Base-by-base conservation (phyloP, 305 asterid genomes). In the Nicotiana rustica region DNA sequence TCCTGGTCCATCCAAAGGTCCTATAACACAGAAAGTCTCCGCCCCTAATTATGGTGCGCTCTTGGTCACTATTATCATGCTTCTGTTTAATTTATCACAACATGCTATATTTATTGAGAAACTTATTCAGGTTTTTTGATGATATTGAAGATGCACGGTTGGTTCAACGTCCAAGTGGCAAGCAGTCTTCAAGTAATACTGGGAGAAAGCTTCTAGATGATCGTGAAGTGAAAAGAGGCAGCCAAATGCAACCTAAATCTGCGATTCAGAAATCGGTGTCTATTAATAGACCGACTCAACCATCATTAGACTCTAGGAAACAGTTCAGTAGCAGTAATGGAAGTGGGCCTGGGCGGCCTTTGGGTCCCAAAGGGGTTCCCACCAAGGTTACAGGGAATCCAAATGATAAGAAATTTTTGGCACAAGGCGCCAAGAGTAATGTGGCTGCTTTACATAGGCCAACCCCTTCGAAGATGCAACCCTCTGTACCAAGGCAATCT, bases 341-440 rank as follows among this genome's bases (percentile, higher is more conserved):
- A 59, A 91, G 90, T 85, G 98, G 93, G 71, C 95, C 95, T 10
- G 97, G 95, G 25, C 97, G 93, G 93, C 94, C 97, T 18, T 47
- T 86, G 78, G 88, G 86, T 21, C 83, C 87, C 13, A 92, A 90
- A 85, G 76, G 85, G 19, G 56, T 84, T 61, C 92, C 97, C 33
- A 81, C 90, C 8, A 91, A 85, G 85, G 84, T 70, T 86, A 61
- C 89, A 4, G 84, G 67, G 70, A 84, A 90, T 82, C 71, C 86
- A 66, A 68, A 85, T 33, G 89, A 84, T 62, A 95, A 81, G 88
- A 87, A 88, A 83, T 79, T 57, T 69, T 15, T 84, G 10, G 76
- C 88, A 78, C 86, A 92, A 7, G 69, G 55, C 85, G 82, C 90
- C 3, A 93, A 82, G 89, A 82, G 78, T 81, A 77, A 77, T 10